Percentiles rank a stretch among this genome's conserved stretches.
Conservation (phyloP, 2,329 filamentous ascomycete genomes). For the Xylaria sp. region DNA sequence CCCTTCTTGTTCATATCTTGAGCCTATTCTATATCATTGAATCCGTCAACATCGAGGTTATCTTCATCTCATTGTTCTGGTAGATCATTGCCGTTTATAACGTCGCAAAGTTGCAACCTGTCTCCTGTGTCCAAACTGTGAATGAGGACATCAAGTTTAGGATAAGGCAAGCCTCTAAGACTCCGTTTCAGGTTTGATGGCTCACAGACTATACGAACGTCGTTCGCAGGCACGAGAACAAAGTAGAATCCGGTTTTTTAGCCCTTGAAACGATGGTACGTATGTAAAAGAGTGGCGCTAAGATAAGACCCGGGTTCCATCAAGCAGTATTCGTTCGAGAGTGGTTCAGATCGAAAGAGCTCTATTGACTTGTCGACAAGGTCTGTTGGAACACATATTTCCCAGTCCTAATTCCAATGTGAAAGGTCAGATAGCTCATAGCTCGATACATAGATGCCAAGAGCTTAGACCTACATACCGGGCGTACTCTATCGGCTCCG, state of each 20-base stretch:
- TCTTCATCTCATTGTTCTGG: not conserved
- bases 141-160: not conserved
- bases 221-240: not conserved
- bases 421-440: not conserved
- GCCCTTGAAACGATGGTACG: not conserved
- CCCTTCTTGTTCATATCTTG: not conserved
- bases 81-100: not conserved
- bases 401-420: not conserved
- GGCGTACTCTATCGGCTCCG: not conserved
- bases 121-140: not conserved
- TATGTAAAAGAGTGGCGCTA: not conserved
- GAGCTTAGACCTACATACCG: not conserved
- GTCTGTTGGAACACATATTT: not conserved
- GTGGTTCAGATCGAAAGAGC: not conserved
- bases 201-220: not conserved
- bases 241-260: not conserved
- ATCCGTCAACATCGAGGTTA: not conserved
- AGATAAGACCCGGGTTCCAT: not conserved
- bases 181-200: not conserved
- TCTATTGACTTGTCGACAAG: constrained; percentile 1
- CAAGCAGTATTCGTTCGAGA: not conserved
- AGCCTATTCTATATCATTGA: not conserved
- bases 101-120: not conserved
- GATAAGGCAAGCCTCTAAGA: not conserved
- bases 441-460: not conserved